Base-by-base conservation (phyloP, 495 filamentous ascomycete species). In the Hyaloscypha bicolor region DNA sequence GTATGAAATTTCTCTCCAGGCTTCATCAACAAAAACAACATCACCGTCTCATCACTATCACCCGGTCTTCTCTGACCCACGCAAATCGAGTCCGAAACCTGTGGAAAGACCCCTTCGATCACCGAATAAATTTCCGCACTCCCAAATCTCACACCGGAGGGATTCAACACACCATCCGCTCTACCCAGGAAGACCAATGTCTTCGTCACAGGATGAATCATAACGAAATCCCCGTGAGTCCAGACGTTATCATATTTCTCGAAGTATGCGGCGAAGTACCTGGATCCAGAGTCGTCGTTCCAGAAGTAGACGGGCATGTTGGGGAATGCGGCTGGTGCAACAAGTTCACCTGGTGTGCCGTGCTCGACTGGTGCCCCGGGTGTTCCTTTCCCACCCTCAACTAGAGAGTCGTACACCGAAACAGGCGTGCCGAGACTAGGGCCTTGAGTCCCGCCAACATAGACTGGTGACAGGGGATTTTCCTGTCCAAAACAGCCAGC, bases 161-260 rank as follows among this genome's bases (percentile, higher is more conserved):
- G 93, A 76, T 97, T 97, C 33, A 97, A 79, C 51, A 97, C 92
- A 5, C 93, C 93, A 72, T 97, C 93, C 25, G 93, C 94, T 60
- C 93, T 86, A 48, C 93, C 93, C 53, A 91, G 84, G 74, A 94
- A 90, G 35, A 85, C 75, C 16, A 93, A 73, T 63, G 86, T 83
- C 32, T 82, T 80, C 12, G 91, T 93, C 21, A 79, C 64, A 0
- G 91, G 90, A 71, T 93, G 89, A 56, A 90, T 79, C 55, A 82
- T 80, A 65, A 91, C 86, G 72, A 93, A 93, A 67, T 94, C 91
- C 31, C 91, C 91, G 60, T 93, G 91, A 1, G 89, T 90, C 91
- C 91, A 94, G 9, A 91, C 90, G 66, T 89, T 79, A 59, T 86
- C 81, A 77, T 88, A 93, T 61, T 89, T 84, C 6, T 81, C 85